Base-by-base conservation (phyloP, 108 stramenopile species). In the Cyclotella kingstonii region DNA sequence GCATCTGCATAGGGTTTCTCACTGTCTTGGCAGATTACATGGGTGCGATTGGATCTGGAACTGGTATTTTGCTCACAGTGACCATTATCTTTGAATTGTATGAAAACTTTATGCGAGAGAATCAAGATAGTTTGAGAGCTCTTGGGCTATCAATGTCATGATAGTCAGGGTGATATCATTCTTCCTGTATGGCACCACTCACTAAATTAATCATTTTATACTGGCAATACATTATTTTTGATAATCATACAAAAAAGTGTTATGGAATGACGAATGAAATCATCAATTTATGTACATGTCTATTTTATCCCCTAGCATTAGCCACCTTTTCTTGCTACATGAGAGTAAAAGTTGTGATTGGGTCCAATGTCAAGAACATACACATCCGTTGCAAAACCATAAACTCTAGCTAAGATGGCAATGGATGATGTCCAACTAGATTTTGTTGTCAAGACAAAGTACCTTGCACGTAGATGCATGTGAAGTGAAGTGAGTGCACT, bases 1-100 rank as follows among this genome's bases (percentile, higher is more conserved):
- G 99, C 52, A 97, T 99, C 94, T 97, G 97, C 78, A 98, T 99
- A 76, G 99, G 97, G 15, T 93, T 95, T 31, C 81, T 99, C 22
- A 90, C 96, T 9, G 95, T 99, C 46, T 71, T 96, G 51, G 97
- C 97, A 4, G 99, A 99, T 77, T 95, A 98, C 63, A 78, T 96
- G 82, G 99, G 99, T 56, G 90, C 93, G 7, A 87, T 90, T 55
- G 93, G 93, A 10, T 80, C 82, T 30, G 90, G 93, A 14, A 97
- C 98, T 17, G 98, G 97, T 57, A 98, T 98, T 63, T 78, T 98
- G 57, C 64, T 99, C n/a, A 86, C 90, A 3, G 99, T 99, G 29
- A 98, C 97, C 30, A 99, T 98, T 65, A 97, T 98, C 76, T 97
- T 94, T 85, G 90, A 95, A 54, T 91, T 93, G 58, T 95, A 94